Evolutionary conservation across 495 filamentous ascomycete genomes (phyloP).

Genomic region (Neurospora sp.): DNA sequence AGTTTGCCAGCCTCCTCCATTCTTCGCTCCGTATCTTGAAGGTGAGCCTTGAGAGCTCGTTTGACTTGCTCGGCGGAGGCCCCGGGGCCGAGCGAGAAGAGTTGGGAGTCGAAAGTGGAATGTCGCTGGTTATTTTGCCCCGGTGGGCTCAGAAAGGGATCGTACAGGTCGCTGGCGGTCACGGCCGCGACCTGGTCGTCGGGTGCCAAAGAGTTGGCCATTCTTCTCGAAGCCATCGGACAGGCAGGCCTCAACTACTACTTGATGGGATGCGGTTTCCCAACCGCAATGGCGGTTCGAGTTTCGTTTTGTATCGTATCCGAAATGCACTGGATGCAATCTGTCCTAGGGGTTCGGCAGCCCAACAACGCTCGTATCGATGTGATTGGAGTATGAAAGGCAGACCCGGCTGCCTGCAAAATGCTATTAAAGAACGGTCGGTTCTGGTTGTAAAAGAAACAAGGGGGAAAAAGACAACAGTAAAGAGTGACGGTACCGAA

Average conservation of each 20-base stretch:
- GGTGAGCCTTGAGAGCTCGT: constrained; percentile 79
- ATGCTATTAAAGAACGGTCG: neutral
- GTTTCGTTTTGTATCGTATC: constrained; percentile 3
- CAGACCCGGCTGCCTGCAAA: constrained; percentile 6
- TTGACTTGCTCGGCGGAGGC: constrained; percentile 78
- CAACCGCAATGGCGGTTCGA: neutral
- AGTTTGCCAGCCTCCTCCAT: constrained; percentile 84
- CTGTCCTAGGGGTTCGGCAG: neutral
- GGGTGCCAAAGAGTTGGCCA: constrained; percentile 24
- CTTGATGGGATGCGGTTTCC: neutral
- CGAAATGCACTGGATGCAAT: neutral
- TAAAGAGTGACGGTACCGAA: neutral
- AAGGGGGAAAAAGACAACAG: neutral
- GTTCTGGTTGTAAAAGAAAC: neutral
- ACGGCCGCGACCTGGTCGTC: constrained; percentile 17
- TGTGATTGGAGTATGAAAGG: constrained; percentile 1
- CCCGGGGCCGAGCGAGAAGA: constrained; percentile 66
- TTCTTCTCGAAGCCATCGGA: constrained; percentile 7
- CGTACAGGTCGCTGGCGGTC: constrained; percentile 30
- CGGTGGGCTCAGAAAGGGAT: constrained; percentile 40
- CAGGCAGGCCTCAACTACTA: neutral
- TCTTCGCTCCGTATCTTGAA: constrained; percentile 80
- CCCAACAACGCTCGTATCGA: neutral
- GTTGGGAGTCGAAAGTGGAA: constrained; percentile 65
- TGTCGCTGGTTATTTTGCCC: constrained; percentile 54